phyloP scores from a whole-genome alignment of 164 flowering plant genomes.

The Euptelea pleiosperma region DNA sequence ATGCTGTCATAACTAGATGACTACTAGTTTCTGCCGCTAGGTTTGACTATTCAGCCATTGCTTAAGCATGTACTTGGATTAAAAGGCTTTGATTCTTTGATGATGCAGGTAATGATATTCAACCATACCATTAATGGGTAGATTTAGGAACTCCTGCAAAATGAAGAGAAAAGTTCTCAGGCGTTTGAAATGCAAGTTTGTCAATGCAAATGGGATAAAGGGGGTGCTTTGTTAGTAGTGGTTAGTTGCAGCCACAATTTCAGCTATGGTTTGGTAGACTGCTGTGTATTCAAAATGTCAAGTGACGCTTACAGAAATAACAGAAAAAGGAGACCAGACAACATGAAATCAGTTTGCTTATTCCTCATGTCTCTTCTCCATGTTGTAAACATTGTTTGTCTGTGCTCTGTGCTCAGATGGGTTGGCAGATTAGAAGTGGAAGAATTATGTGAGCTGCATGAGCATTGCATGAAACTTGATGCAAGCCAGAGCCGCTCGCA shows the following conservation, averaged over 20 bases:
- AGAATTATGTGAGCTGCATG: conserved; percentile 8
- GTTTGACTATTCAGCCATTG: neutral
- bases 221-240: neutral
- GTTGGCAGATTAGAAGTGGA: conserved; percentile 3
- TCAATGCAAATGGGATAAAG: neutral
- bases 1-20: neutral
- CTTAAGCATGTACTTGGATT: neutral
- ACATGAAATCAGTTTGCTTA: conserved; percentile 9
- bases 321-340: conserved; percentile 8
- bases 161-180: neutral
- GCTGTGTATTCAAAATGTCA: conserved; percentile 12
- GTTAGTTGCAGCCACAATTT: conserved; percentile 1
- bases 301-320: too few relatives aligned
- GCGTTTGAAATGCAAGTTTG: conserved; percentile 5
- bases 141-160: neutral
- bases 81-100: neutral
- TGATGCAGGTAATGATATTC: conserved; percentile 41
- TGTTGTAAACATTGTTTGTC: conserved; percentile 5
- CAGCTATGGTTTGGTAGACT: conserved; percentile 1
- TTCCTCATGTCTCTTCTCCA: neutral
- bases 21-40: neutral
- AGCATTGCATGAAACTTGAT: conserved; percentile 2
- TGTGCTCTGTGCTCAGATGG: neutral
- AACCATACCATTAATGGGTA: conserved; percentile 20
- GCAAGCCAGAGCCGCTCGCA: neutral